phyloP scores from a whole-genome alignment of 345 rosid genomes.

The Reutealis trisperma region DNA sequence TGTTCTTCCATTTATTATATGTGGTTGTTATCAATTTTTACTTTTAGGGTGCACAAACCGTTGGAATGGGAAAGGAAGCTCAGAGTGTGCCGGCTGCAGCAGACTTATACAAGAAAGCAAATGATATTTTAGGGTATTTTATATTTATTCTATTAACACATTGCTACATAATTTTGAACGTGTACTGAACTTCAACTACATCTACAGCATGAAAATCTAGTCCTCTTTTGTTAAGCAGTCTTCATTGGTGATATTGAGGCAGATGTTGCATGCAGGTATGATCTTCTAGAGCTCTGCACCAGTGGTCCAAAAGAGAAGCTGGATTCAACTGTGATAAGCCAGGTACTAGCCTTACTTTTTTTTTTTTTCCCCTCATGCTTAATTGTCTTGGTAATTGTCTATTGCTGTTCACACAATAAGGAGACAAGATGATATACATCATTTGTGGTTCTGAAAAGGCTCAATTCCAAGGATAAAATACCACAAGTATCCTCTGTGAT shows the following conservation, averaged over 20 bases:
- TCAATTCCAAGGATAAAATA: too few species aligned
- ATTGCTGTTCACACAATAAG: background rate
- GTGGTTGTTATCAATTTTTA: background rate
- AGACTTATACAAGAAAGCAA: slow-evolving; percentile 77
- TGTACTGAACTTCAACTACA: background rate
- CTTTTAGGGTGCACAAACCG: slow-evolving; percentile 88
- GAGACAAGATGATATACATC: background rate
- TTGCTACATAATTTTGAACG: background rate
- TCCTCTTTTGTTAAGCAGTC: background rate
- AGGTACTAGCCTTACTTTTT: slow-evolving; percentile 47
- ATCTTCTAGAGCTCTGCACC: slow-evolving; percentile 87
- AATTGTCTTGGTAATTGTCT: slow-evolving; percentile 9
- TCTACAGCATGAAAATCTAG: background rate
- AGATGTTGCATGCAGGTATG: slow-evolving; percentile 56
- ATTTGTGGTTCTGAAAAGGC: background rate
- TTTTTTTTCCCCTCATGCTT: background rate
- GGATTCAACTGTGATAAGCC: slow-evolving; percentile 93
- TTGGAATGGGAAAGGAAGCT: slow-evolving; percentile 97
- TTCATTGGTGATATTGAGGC: background rate
- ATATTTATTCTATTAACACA: background rate
- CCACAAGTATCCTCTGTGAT: background rate
- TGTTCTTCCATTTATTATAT: background rate
- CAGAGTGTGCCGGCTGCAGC: slow-evolving; percentile 75
- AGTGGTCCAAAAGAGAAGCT: slow-evolving; percentile 96
- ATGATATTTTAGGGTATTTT: slow-evolving; percentile 38